Evolutionary conservation across 202 grass and related monocot species (phyloP), one percentile per base, ranked within the genome.

Genomic region (Setaria italica): DNA sequence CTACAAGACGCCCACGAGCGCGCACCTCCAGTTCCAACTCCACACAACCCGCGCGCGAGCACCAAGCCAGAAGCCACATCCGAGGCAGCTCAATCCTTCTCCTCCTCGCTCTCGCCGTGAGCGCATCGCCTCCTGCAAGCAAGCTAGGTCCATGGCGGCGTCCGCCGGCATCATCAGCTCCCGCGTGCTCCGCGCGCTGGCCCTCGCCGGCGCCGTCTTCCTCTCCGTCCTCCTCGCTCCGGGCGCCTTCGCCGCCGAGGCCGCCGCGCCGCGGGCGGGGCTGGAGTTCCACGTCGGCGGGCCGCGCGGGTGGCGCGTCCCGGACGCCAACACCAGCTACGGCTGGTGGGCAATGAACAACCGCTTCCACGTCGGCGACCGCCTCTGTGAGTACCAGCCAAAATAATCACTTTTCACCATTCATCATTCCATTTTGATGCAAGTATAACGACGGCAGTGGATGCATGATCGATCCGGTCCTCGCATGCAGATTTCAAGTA

Each of bases 401-500:
- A 35, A 35, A 3, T 1, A 35, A 35, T 35, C 34, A 35, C 34
- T 35, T 35, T 35, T 35, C 34, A 35, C 34, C 34, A 35, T 35
- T 3, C 1, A 35, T 35, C 34, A 35, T 3, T 35, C 34, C 2
- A 35, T 35, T 35, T 35, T 1, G 1, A 14, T 65, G 42, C 39
- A n/a, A 29, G 67, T 71, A 14, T 30, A 2, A 47, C 11, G 2
- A 47, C 2, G 2, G 5, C 37, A 2, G 2, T 14, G 63, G 8
- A 9, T 58, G 19, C 7, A 3, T 39, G 12, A 14, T 17, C 7
- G 63, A 66, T 51, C 13, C 6, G 2, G 7, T 5, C 30, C 72
- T 7, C 20, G 19, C 17, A 7, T 20, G 20, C 87, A 94, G 95
- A 91, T 80, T 94, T 97, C 90, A 97, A 88, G 90, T 97, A 97